Percentiles rank a stretch among this genome's conserved stretches.
phyloP scores from a whole-genome alignment of 202 grass and related monocot species.

The Dendrocalamus latiflorus region DNA sequence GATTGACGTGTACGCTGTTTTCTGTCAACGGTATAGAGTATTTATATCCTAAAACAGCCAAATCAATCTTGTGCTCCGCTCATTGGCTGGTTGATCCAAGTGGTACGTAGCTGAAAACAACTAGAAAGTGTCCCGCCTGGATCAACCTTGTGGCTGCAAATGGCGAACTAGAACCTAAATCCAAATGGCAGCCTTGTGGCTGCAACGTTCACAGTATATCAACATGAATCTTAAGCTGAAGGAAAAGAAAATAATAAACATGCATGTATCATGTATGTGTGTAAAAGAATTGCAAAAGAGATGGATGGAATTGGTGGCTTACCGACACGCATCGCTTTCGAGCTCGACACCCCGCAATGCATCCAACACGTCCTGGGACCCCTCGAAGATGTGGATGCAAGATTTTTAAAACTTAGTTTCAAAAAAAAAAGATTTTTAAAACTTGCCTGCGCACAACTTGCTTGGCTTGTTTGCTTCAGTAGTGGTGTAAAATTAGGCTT shows the following conservation, averaged over 20 bases:
- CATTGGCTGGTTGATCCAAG: too few species aligned
- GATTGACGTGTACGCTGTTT: too few species aligned
- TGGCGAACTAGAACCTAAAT: background rate
- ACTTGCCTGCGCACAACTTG: background rate
- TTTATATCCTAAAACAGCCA: too few species aligned
- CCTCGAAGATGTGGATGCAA: slow-evolving; percentile 27
- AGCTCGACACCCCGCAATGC: slow-evolving; percentile 2
- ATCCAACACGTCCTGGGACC: background rate
- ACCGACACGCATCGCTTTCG: slow-evolving; percentile 33
- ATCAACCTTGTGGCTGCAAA: too few species aligned
- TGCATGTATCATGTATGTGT: background rate
- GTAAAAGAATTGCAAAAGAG: background rate
- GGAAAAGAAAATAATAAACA: background rate
- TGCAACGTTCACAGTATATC: slow-evolving; percentile 7
- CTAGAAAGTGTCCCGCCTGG: too few species aligned
- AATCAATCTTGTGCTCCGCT: too few species aligned
- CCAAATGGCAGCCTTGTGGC: slow-evolving; percentile 20
- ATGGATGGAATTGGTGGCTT: background rate
- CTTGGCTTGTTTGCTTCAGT: background rate
- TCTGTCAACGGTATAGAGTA: too few species aligned
- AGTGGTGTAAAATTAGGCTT: too few species aligned
- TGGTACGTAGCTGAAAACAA: too few species aligned
- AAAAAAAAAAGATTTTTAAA: too few species aligned
- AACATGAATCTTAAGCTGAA: background rate
- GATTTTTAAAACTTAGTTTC: slow-evolving; percentile 42